Evolutionary conservation across 768 basidiomycete genomes (phyloP).

Genomic region (Amanita polypyramis): DNA sequence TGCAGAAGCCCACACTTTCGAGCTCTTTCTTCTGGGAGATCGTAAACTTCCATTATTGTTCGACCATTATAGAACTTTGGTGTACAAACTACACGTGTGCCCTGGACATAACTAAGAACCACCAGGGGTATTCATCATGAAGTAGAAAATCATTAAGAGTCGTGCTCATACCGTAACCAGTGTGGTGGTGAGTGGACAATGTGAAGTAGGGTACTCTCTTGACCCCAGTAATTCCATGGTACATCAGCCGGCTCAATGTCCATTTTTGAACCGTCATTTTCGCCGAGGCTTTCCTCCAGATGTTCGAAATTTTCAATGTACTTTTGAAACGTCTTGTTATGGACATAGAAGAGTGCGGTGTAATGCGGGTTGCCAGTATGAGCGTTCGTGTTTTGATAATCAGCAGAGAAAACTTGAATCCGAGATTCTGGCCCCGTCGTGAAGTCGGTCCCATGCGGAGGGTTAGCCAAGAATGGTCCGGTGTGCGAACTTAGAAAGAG

Average conservation of each 20-base stretch:
- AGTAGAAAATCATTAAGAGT: background rate
- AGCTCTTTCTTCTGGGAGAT: background rate
- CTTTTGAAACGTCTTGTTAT: background rate
- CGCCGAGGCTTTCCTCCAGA: background rate
- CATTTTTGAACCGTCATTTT: too few species aligned
- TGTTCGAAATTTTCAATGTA: background rate
- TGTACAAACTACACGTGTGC: conserved; percentile 11
- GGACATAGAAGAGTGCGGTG: conserved; percentile 1
- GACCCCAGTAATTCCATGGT: conserved; percentile 11
- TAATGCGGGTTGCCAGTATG: background rate
- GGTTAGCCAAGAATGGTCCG: conserved; percentile 19
- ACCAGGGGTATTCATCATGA: background rate
- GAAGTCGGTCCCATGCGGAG: conserved; percentile 16
- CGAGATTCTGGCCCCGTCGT: conserved; percentile 9
- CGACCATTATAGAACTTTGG: conserved; percentile 1
- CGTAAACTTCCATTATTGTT: conserved; percentile 8
- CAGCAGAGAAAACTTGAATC: conserved; percentile 1
- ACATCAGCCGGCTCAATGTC: background rate
- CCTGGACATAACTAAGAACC: conserved; percentile 15
- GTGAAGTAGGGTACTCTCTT: conserved; percentile 4
- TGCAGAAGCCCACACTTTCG: background rate
- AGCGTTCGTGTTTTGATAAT: background rate
- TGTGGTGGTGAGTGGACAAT: conserved; percentile 1
- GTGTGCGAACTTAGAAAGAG: conserved; percentile 20
- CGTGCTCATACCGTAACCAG: conserved; percentile 10